Percentiles rank a stretch among this genome's conserved stretches.
Conservation (phyloP, 306 rosid genomes). For the Ammopiptanthus mongolicus region DNA sequence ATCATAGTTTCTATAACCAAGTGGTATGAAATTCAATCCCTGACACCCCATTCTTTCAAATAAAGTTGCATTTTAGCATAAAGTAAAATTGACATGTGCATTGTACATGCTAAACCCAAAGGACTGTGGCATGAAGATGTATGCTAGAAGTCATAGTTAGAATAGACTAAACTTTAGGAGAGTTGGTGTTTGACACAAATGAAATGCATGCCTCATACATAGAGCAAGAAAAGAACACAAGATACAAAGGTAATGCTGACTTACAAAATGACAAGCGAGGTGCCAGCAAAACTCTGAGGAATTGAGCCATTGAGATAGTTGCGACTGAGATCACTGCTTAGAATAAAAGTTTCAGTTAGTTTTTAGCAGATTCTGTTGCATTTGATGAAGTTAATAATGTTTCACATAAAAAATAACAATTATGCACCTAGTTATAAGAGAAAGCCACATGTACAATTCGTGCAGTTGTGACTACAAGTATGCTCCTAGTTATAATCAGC, state of each 20-base stretch:
- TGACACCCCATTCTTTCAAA: background rate
- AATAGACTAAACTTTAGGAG: background rate
- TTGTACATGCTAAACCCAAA: background rate
- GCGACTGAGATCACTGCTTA: conserved; percentile 64
- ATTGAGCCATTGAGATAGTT: conserved; percentile 62
- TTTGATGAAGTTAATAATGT: background rate
- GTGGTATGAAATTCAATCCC: background rate
- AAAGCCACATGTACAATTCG: background rate
- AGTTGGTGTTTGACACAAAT: background rate
- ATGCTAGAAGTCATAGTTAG: background rate
- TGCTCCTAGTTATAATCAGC: background rate
- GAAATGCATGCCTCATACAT: background rate
- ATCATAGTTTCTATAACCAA: background rate
- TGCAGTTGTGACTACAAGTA: background rate
- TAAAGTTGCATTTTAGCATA: background rate
- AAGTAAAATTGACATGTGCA: background rate
- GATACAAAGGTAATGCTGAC: conserved; percentile 16
- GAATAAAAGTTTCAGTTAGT: background rate
- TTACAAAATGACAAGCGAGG: conserved; percentile 47
- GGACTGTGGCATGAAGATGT: background rate
- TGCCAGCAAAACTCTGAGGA: conserved; percentile 36
- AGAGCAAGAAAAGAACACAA: background rate
- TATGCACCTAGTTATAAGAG: background rate
- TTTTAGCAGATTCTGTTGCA: background rate
- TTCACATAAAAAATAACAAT: background rate